Percentiles rank a stretch among this genome's conserved stretches.
These are phyloP conservation scores for Blastobotrys muscicola DNA, from an alignment of 805 yeast genomes.

Conservation along the genomic window DNA sequence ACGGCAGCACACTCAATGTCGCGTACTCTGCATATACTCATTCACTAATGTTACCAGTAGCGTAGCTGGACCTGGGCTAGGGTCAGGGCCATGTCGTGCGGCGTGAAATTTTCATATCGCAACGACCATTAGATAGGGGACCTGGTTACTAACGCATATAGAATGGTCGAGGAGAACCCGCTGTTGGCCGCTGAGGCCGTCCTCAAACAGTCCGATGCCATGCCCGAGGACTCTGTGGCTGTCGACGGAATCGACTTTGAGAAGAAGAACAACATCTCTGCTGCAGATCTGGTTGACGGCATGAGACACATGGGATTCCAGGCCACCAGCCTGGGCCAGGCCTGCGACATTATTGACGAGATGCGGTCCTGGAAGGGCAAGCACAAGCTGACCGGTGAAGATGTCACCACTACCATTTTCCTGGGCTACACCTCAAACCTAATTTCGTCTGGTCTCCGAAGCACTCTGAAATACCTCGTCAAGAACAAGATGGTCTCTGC, in stretches of 20 bases:
- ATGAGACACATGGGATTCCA: constrained; percentile 98
- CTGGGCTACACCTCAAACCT: constrained; percentile 95
- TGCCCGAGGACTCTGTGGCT: constrained; percentile 67
- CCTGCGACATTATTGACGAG: constrained; percentile 84
- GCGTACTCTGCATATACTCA: background rate
- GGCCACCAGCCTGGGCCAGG: constrained; percentile 75
- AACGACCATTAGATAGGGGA: background rate
- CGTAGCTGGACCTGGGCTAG: too few relatives aligned
- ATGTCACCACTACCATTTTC: constrained; percentile 81
- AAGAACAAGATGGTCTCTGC: constrained; percentile 93
- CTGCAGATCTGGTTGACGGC: constrained; percentile 64
- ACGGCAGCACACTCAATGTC: too few relatives aligned
- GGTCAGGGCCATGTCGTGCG: background rate
- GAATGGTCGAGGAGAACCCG: constrained; percentile 33
- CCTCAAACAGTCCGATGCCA: constrained; percentile 73
- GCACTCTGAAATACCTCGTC: constrained; percentile 78
- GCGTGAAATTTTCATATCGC: background rate
- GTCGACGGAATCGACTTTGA: constrained; percentile 90
- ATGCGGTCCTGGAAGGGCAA: constrained; percentile 94
- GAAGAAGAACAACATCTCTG: constrained; percentile 66
- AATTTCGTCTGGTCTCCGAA: constrained; percentile 90
- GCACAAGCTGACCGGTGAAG: constrained; percentile 40
- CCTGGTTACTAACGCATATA: background rate
- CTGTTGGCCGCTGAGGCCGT: constrained; percentile 85
- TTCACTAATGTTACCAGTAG: background rate